Base-by-base conservation (phyloP, 2,329 filamentous ascomycete species). In the Botrytis pseudocinerea region DNA sequence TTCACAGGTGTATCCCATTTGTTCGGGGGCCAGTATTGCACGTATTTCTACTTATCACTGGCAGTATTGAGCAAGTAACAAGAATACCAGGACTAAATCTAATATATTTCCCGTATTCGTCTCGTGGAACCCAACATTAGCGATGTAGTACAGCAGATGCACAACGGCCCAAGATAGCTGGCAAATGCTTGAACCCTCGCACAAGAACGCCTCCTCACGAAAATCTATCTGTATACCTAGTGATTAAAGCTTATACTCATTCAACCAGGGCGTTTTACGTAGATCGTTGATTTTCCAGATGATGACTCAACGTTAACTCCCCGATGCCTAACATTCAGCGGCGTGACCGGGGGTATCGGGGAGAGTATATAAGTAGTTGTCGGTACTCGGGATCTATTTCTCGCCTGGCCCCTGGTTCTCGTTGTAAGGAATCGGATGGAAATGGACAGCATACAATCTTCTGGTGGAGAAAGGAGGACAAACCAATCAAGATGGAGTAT, bases 171-270 rank as follows among this genome's bases (percentile, higher is more conserved):
- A 8, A 62, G 18, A 46, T 8, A 35, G 28, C 42, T 48, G 44
- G 63, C 32, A 65, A 38, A 66, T 16, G 44, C 22, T 25, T 51
- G 1, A 48, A 25, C 9, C 28, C 12, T 48, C 28, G 28, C 35
- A 63, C 64, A 40, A 12, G n/a, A 66, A 66, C 32, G 64, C 64
- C 64, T 66, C 25, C 25, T 7, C 25, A 66, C 64, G 64, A 66
- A 66, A 54, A 40, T 54, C 16, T 40, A 40, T n/a, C 25, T 38
- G 28, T 16, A 25, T 5, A 38, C 35, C 22, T 46, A 28, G 22
- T 44, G 1, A n/a, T 7, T 8, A 54, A 22, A 28, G 18, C 20
- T 35, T 22, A 2, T 20, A 25, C 20, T 9, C n/a, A 32, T 16
- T 20, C n/a, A 14, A 18, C 4, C 35, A 40, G 5, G 35, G 59